A percentile compares a stretch with the other conserved stretches of the same genome.
These are phyloP conservation scores for Phalaenopsis aphrodite DNA, from an alignment of 106 monocot species.

Conservation along the genomic window DNA sequence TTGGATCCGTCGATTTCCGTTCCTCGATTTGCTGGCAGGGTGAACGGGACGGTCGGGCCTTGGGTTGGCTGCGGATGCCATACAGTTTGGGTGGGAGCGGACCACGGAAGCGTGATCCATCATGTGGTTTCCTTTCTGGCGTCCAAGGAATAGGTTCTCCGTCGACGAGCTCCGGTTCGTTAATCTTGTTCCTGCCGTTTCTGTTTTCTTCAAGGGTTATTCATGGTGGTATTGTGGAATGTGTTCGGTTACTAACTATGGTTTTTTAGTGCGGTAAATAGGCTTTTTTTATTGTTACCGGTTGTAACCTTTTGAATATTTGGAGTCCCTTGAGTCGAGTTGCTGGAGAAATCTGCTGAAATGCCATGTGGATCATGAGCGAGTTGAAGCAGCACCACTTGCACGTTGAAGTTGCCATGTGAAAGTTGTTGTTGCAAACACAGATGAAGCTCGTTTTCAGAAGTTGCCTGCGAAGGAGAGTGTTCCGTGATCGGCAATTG, in stretches of 20 bases:
- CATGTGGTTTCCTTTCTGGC: constrained; percentile 95
- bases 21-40: not conserved
- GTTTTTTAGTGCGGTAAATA: not conserved
- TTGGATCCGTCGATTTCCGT: not conserved
- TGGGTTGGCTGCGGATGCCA: constrained; percentile 2
- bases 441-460: not conserved
- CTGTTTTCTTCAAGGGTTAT: not conserved
- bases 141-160: constrained; percentile 89
- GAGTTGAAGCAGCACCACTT: not conserved
- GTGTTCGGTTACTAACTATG: not conserved
- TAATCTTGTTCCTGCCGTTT: not conserved
- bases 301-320: not conserved
- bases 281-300: not conserved
- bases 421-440: not conserved
- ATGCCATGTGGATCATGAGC: not conserved
- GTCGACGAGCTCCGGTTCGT: constrained; percentile 84
- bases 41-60: not conserved
- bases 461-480: not conserved
- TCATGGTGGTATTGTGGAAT: not conserved
- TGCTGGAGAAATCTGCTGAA: not conserved
- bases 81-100: constrained; percentile 8
- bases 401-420: not conserved
- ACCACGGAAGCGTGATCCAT: constrained; percentile 14
- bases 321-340: not conserved
- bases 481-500: not conserved